These are phyloP conservation scores for Hypholoma fasciculare DNA, from an alignment of 768 basidiomycete species.

Conservation along the genomic window DNA sequence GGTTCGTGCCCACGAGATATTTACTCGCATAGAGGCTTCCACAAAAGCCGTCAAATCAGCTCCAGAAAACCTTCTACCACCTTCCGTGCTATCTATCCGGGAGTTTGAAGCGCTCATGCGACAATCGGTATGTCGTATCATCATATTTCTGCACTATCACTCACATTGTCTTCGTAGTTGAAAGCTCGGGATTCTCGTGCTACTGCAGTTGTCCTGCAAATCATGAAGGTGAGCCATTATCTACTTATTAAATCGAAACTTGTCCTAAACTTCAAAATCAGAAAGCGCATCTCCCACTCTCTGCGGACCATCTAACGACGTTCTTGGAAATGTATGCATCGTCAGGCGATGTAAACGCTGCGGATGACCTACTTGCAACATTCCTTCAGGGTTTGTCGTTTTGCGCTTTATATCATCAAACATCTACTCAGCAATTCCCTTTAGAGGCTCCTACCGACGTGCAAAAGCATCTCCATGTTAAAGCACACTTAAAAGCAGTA, in stretches of 20 bases:
- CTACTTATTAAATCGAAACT: neutral
- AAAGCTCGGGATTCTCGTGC: conserved; percentile 43
- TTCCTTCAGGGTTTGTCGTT: conserved; percentile 42
- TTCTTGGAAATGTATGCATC: conserved; percentile 52
- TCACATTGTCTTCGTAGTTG: conserved; percentile 35
- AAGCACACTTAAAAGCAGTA: conserved; percentile 56
- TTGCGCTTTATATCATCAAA: neutral
- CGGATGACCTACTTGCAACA: conserved; percentile 45
- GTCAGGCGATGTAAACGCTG: conserved; percentile 41
- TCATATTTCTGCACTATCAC: conserved; percentile 4
- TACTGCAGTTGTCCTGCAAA: conserved; percentile 47
- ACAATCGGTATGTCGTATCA: conserved; percentile 38
- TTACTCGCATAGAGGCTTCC: conserved; percentile 32
- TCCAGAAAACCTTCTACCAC: conserved; percentile 30
- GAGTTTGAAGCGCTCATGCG: conserved; percentile 62
- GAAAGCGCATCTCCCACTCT: conserved; percentile 41
- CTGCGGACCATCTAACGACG: conserved; percentile 43
- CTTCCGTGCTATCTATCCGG: conserved; percentile 44
- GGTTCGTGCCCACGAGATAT: conserved; percentile 30
- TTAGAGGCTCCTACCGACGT: conserved; percentile 45
- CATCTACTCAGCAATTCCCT: neutral
- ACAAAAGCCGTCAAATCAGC: conserved; percentile 17
- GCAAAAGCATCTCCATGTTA: conserved; percentile 75
- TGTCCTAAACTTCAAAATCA: conserved; percentile 16
- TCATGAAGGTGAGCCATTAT: conserved; percentile 50